A percentile compares a stretch with the other conserved stretches of the same genome.
phyloP scores from a whole-genome alignment of 768 basidiomycete genomes.

The Gymnopilus dilepis region DNA sequence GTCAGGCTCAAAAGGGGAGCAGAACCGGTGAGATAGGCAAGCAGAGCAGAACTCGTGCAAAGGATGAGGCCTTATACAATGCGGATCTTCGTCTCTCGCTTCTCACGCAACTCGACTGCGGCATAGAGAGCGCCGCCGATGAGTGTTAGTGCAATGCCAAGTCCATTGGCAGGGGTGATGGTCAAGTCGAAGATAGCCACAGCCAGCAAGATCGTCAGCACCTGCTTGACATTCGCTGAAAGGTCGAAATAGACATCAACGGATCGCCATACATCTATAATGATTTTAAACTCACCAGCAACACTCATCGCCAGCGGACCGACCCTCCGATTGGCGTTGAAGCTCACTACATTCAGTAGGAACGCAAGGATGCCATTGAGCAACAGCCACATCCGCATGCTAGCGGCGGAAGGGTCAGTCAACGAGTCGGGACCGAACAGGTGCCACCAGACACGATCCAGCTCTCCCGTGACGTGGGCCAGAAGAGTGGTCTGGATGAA shows the following conservation, averaged over 20 bases:
- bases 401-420: conserved; percentile 31
- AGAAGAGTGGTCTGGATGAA: conserved; percentile 85
- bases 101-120: conserved; percentile 64
- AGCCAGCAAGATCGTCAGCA: conserved; percentile 84
- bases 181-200: conserved; percentile 84
- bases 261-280: background rate
- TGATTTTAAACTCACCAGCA: conserved; percentile 60
- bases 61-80: conserved; percentile 10
- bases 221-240: conserved; percentile 90
- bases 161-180: conserved; percentile 77
- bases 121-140: conserved; percentile 87
- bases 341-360: conserved; percentile 90
- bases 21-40: background rate
- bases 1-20: background rate
- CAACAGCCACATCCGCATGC: conserved; percentile 58
- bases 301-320: conserved; percentile 93
- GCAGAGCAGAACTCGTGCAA: background rate
- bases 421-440: conserved; percentile 25
- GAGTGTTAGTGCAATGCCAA: conserved; percentile 86
- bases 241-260: background rate
- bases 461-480: conserved; percentile 82
- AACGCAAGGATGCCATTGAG: conserved; percentile 91
- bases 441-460: conserved; percentile 54
- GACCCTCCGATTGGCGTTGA: conserved; percentile 93
- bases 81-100: conserved; percentile 25